phyloP scores from a whole-genome alignment of 768 basidiomycete species.

The Gymnopilus dilepis region DNA sequence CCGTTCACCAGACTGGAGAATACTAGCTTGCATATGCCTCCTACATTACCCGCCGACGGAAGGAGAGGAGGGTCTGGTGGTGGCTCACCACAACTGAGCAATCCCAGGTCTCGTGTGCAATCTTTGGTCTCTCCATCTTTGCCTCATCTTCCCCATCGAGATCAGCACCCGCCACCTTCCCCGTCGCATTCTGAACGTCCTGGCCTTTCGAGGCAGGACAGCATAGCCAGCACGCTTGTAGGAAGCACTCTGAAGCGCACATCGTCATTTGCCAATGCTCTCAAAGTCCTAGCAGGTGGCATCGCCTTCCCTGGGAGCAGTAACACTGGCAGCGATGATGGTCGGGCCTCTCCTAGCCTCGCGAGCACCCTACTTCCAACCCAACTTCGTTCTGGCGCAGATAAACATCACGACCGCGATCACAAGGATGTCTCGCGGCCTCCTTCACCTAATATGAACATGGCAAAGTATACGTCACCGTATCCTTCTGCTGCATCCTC shows the following conservation, averaged over 20 bases:
- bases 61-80: constrained; percentile 17
- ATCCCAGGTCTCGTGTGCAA: constrained; percentile 22
- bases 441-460: constrained; percentile 79
- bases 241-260: constrained; percentile 75
- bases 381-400: constrained; percentile 21
- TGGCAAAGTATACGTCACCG: constrained; percentile 78
- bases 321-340: constrained; percentile 56
- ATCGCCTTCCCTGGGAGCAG: constrained; percentile 67
- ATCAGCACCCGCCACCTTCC: constrained; percentile 50
- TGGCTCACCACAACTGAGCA: constrained; percentile 38
- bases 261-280: constrained; percentile 79
- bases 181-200: constrained; percentile 46
- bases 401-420: not conserved
- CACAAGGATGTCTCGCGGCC: constrained; percentile 59
- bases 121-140: constrained; percentile 37
- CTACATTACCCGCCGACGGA: constrained; percentile 47
- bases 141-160: constrained; percentile 51
- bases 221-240: constrained; percentile 63
- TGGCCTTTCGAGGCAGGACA: constrained; percentile 59
- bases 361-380: constrained; percentile 24
- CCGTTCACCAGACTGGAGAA: constrained; percentile 80
- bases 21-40: constrained; percentile 62
- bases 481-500: constrained; percentile 43
- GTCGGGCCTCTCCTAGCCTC: constrained; percentile 39
- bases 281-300: constrained; percentile 71